These are phyloP conservation scores for Toxicodendron radicans DNA, from an alignment of 345 rosid genomes.

Conservation along the genomic window DNA sequence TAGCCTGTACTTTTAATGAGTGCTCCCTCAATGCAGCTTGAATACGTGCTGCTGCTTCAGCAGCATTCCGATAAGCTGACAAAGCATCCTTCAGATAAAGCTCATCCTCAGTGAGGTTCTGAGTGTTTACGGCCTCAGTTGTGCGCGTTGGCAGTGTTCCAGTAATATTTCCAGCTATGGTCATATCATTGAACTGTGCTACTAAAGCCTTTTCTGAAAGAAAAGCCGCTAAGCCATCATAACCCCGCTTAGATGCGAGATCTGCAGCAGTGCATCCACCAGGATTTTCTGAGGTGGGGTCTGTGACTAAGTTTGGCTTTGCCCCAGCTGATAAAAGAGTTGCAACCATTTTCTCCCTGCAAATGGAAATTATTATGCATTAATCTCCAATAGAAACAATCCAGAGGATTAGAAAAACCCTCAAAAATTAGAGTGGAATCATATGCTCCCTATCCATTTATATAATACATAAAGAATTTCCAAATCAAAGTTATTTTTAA, in stretches of 20 bases:
- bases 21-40: slow-evolving; percentile 87
- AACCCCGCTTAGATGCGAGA: slow-evolving; percentile 72
- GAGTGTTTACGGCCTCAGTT: slow-evolving; percentile 34
- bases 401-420: background rate
- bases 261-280: slow-evolving; percentile 85
- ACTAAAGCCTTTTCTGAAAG: slow-evolving; percentile 85
- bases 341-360: slow-evolving; percentile 93
- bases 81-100: slow-evolving; percentile 66
- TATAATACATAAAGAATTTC: background rate
- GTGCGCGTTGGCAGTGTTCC: slow-evolving; percentile 58
- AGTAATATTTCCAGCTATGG: slow-evolving; percentile 78
- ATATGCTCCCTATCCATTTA: slow-evolving; percentile 1
- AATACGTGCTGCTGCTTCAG: slow-evolving; percentile 93
- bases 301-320: slow-evolving; percentile 81
- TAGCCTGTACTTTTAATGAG: slow-evolving; percentile 55
- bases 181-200: slow-evolving; percentile 79
- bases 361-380: slow-evolving; percentile 23
- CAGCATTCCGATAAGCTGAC: slow-evolving; percentile 80
- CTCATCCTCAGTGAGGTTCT: slow-evolving; percentile 58
- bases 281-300: slow-evolving; percentile 67
- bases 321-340: slow-evolving; percentile 91
- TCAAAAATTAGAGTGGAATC: slow-evolving; percentile 9
- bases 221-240: slow-evolving; percentile 84
- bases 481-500: background rate
- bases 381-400: slow-evolving; percentile 11